Evolutionary conservation across 2,329 filamentous ascomycete genomes (phyloP).

Genomic region (Venturia nashicola): DNA sequence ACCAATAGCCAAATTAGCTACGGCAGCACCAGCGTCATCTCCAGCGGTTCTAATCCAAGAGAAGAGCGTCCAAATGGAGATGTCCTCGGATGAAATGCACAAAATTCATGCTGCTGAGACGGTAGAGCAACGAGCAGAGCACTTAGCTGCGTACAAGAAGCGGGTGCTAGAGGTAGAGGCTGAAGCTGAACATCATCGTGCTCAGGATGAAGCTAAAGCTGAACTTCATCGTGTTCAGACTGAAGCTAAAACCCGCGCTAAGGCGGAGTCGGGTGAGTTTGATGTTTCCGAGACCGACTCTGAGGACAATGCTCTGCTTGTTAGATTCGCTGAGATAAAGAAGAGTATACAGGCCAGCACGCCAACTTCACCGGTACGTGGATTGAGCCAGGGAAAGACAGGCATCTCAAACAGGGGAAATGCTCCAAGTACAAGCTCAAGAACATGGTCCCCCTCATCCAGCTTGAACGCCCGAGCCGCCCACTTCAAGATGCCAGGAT

Average conservation of each 20-base stretch:
- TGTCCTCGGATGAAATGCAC: background rate
- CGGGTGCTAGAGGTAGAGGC: background rate
- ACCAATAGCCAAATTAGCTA: background rate
- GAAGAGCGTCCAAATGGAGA: background rate
- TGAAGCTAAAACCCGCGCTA: background rate
- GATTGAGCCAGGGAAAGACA: background rate
- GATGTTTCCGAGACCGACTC: background rate
- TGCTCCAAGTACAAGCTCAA: background rate
- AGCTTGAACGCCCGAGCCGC: background rate
- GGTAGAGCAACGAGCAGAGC: background rate
- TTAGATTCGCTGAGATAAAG: background rate
- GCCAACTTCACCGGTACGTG: background rate
- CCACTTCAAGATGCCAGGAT: background rate
- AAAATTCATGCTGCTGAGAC: background rate
- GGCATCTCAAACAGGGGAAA: background rate
- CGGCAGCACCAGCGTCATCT: background rate
- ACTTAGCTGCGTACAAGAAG: background rate
- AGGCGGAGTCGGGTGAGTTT: background rate
- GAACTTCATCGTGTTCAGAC: no score
- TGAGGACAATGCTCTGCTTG: background rate
- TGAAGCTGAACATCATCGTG: no score
- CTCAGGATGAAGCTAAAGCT: no score
- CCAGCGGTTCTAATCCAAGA: background rate
- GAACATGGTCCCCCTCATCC: background rate
- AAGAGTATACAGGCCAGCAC: background rate